Base-by-base conservation (phyloP, 2,329 filamentous ascomycete genomes). In the Sphaerulina vaccinii region DNA sequence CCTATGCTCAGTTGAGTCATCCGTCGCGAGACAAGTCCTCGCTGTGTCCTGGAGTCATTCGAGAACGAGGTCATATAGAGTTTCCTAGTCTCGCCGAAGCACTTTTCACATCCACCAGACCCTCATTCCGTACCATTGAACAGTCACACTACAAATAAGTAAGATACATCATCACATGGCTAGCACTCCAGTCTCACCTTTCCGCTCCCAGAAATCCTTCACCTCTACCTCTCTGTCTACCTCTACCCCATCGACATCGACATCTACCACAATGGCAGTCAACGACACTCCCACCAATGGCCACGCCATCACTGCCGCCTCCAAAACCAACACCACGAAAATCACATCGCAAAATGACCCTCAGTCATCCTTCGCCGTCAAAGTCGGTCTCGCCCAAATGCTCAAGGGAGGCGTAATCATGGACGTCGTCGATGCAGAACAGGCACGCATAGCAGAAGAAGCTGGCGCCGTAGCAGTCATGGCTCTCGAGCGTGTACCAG, bases 341-440 rank as follows among this genome's bases (percentile, higher is more conserved):
- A 40, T 57, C 46, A 47, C 51, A 7, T 54, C 56, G 15, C 43
- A 55, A 38, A 56, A 47, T 37, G 53, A 55, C 49, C 43, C 62
- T 51, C 64, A 67, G 52, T 70, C 74, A 62, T 79, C 83, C 72
- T 95, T 96, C 73, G 85, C 85, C 62, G 86, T 96, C 80, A 99
- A 99, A 82, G 87, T 90, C 48, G 93, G 92, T 54, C 79, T 99
- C 60, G 93, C 93, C 19, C 88, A 95, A 74, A 99, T 99, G 93
- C 79, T 97, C 74, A 96, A 97, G 80, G 93, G 93, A 70, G 93
- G 93, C 66, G 93, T 99, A 61, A 99, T 99, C 75, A 99, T 99
- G 93, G 93, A 99, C 74, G 93, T 97, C 52, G 90, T 95, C 58
- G 89, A 92, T 71, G 88, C 90, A 21, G 87, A 89, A 68, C 91